These are phyloP conservation scores for Strigomonas galati DNA, from an alignment of 208 protist genomes.

Conservation along the genomic window DNA sequence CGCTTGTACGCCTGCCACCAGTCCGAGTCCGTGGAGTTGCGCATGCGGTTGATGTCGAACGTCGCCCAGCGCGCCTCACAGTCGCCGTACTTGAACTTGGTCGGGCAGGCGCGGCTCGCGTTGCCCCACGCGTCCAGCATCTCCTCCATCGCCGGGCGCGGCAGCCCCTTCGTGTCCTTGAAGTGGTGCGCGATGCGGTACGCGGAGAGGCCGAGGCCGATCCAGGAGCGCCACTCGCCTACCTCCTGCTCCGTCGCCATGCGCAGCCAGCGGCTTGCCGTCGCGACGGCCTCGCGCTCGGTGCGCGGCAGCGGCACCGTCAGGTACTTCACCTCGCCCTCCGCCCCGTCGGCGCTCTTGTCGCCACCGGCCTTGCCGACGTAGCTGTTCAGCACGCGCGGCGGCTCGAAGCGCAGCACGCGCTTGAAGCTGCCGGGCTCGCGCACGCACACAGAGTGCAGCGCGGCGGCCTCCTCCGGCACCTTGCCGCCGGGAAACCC, in stretches of 20 bases:
- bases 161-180: conserved; percentile 42
- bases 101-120: conserved; percentile 62
- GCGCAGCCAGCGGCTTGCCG: conserved; percentile 63
- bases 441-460: conserved; percentile 76
- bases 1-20: conserved; percentile 79
- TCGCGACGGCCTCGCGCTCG: conserved; percentile 66
- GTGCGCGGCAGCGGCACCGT: conserved; percentile 65
- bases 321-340: not conserved
- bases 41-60: conserved; percentile 55
- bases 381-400: conserved; percentile 20
- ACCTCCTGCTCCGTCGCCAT: conserved; percentile 66
- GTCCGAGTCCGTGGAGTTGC: conserved; percentile 10
- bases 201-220: conserved; percentile 68
- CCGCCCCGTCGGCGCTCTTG: conserved; percentile 2
- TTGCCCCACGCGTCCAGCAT: conserved; percentile 82
- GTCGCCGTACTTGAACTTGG: conserved; percentile 67
- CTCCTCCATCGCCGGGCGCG: conserved; percentile 70
- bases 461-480: conserved; percentile 56
- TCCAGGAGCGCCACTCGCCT: conserved; percentile 79
- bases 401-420: conserved; percentile 56
- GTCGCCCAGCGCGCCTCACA: conserved; percentile 65
- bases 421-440: conserved; percentile 64
- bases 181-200: conserved; percentile 80
- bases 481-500: conserved; percentile 66
- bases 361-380: conserved; percentile 8